Percentiles rank a stretch among this genome's conserved stretches.
phyloP scores from a whole-genome alignment of 345 rosid species.

The Corchorus capsularis region DNA sequence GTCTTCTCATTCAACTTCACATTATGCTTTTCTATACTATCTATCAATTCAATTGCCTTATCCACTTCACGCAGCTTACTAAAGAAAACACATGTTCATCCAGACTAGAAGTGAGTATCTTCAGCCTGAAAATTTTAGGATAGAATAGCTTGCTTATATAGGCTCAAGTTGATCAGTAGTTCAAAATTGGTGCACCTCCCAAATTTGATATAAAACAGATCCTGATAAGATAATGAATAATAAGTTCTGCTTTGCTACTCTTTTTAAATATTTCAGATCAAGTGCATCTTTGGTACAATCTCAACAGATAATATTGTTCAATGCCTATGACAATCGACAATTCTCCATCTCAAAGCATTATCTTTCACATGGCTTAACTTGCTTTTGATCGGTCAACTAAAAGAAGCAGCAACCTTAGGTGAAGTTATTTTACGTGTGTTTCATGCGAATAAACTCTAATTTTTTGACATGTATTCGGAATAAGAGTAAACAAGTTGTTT shows the following conservation, averaged over 20 bases:
- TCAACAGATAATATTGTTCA: background rate
- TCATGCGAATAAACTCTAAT: too few relatives aligned
- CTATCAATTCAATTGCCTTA: constrained; percentile 67
- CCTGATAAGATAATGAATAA: background rate
- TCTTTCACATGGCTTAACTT: background rate
- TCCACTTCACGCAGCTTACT: constrained; percentile 78
- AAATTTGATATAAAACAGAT: background rate
- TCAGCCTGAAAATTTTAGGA: background rate
- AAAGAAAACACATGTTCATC: too few relatives aligned
- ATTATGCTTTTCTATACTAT: constrained; percentile 55
- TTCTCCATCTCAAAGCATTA: too few relatives aligned
- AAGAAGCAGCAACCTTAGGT: background rate
- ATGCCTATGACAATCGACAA: too few relatives aligned
- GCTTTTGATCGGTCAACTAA: background rate
- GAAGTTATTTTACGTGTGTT: too few relatives aligned
- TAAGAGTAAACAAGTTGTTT: too few relatives aligned
- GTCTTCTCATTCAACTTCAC: constrained; percentile 72
- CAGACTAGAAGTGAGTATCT: too few relatives aligned
- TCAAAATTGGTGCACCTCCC: background rate
- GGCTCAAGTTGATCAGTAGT: background rate
- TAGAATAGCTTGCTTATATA: background rate
- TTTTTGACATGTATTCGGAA: too few relatives aligned
- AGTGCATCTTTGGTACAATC: background rate
- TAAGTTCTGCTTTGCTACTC: background rate
- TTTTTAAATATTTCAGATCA: background rate